A percentile compares a stretch with the other conserved stretches of the same genome.
Conservation (phyloP, 140 eudicot genomes). For the Ambrosia hybrid region DNA sequence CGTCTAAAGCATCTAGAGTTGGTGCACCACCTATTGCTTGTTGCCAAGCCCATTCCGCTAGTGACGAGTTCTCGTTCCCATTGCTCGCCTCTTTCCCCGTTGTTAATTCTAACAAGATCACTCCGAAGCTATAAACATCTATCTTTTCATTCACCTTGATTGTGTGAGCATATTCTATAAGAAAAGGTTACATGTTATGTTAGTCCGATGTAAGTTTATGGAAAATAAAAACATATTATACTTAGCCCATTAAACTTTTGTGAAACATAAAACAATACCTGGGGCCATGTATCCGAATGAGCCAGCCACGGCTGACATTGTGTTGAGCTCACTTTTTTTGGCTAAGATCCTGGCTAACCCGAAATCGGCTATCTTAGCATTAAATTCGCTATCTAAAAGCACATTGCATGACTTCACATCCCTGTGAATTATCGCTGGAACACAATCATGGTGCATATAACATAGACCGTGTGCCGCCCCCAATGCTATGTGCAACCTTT, state of each 20-base stretch:
- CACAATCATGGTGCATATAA: slow-evolving; percentile 85
- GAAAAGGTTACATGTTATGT: no score
- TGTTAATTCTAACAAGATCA: slow-evolving; percentile 66
- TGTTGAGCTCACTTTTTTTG: slow-evolving; percentile 46
- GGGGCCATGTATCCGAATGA: slow-evolving; percentile 84
- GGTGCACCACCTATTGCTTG: slow-evolving; percentile 40
- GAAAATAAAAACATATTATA: no score
- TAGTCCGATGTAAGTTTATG: no score
- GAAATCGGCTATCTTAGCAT: slow-evolving; percentile 88
- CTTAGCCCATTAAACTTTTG: no score
- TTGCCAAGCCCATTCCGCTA: slow-evolving; percentile 72
- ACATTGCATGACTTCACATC: slow-evolving; percentile 81
- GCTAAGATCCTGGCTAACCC: slow-evolving; percentile 66
- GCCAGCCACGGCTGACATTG: slow-evolving; percentile 67
- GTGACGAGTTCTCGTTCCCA: slow-evolving; percentile 50
- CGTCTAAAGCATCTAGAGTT: slow-evolving; percentile 47
- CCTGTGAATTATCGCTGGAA: slow-evolving; percentile 64
- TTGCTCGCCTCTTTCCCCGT: slow-evolving; percentile 69
- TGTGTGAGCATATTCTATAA: slow-evolving; percentile 65
- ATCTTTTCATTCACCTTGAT: slow-evolving; percentile 68
- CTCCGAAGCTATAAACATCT: slow-evolving; percentile 86
- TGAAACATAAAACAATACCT: slow-evolving; percentile 32
- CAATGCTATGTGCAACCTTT: slow-evolving; percentile 63
- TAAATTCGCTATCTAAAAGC: slow-evolving; percentile 64
- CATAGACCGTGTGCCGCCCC: slow-evolving; percentile 79